Base-by-base conservation (phyloP, 371 early-diverging fungal species). In the Actinomortierella wolfii region DNA sequence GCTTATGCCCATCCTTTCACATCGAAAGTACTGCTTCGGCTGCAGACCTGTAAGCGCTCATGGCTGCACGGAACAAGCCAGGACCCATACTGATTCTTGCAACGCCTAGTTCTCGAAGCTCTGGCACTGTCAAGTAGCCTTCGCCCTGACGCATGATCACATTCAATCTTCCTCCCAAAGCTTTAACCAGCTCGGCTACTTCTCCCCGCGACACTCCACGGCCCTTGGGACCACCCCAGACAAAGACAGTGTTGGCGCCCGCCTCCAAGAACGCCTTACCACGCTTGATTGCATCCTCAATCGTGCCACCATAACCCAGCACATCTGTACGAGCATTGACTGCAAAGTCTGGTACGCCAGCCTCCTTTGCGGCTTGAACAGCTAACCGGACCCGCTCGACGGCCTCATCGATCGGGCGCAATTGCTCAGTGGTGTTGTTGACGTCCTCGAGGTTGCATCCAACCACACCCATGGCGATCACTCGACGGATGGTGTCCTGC, bases 291-390 rank as follows among this genome's bases (percentile, higher is more conserved):
- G 65, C 75, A 3, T 77, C 69, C 34, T 74, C 77, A 26, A 67
- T 49, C 44, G 57, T 23, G 1, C 65, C 59, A n/a, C 62, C 34
- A 18, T 57, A 43, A 4, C 51, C 59, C 58, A 77, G 41, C 11
- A 66, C 54, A 43, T 77, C 77, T 21, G 75, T 74, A n/a, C 75
- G 63, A 1, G 77, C 77, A 48, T 75, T 77, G 64, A 77, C 42
- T 3, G 74, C 74, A 65, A 77, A 77, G 39, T 75, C 68, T 0
- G 77, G 74, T 0, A 77, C 77, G 14, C 69, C 75, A 0, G 56
- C 48, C 21, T 59, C 61, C 25, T 41, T 64, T 4, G 77, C 75
- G 2, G 67, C 55, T 41, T 56, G 61, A 11, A 65, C 41, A 1
- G 63, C 77, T 1, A 59, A 54, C 26, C 60, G 49, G 46, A 77